Base-by-base conservation (phyloP, 1,139 yeast genomes). In the Hyphopichia pseudoburtonii region DNA sequence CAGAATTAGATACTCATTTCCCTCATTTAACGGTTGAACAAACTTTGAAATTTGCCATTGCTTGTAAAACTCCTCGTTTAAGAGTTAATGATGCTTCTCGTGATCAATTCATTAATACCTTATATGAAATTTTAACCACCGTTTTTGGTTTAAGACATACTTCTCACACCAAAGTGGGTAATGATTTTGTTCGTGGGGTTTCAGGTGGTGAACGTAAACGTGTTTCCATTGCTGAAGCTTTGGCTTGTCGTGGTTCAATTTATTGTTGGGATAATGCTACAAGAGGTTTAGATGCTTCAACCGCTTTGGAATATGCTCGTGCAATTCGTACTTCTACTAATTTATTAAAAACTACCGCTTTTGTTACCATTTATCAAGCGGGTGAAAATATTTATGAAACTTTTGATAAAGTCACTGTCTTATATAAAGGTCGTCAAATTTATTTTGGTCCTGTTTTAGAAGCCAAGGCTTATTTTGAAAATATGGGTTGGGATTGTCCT, bases 151-250 rank as follows among this genome's bases (percentile, higher is more conserved):
- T 83, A 34, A 63, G 73, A 29, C 88, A 82, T 51, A 82, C 86
- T 12, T 70, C 74, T 44, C 71, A 81, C 54, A 82, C 89, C 21
- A 73, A 76, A 47, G 89, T 83, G 25, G 90, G 90, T 40, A 75
- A 79, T 52, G 87, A 83, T 51, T 76, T 73, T 39, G 75, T 84
- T 31, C 74, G 90, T 51, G 94, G 94, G 60, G 86, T 85, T 25
- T 83, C 90, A 32, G 94, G 94, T 51, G 94, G 94, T 64, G 92
- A 85, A 63, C 73, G 92, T 50, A 84, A 84, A 62, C 80, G 94
- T 61, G 92, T 85, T 17, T 82, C 90, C 4, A 81, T 85, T 54
- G 56, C 57, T 5, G 62, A 56, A 37, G 60, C 48, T 6, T 44
- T 54, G 8, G 42, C 58, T 30, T 51, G 57, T 30, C 55, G 60